phyloP scores from a whole-genome alignment of 176 grass and related monocot genomes.

The Urochloa ruziziensis region DNA sequence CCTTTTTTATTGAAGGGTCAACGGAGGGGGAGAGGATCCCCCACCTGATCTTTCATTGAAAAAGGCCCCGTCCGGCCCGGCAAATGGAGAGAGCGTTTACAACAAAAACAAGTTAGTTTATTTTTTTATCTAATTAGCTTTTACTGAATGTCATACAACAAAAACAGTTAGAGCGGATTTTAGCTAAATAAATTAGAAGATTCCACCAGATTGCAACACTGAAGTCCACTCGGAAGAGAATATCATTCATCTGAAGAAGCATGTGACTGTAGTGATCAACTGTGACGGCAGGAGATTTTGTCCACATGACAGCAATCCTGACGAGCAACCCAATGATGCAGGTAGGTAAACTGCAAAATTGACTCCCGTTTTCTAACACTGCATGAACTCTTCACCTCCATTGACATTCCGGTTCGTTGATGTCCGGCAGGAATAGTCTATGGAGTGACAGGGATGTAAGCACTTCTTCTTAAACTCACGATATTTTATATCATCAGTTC shows the following conservation, averaged over 20 bases:
- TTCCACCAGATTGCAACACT: not conserved
- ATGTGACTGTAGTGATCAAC: not conserved
- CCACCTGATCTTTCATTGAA: no score
- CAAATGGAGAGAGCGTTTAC: no score
- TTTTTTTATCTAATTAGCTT: no score
- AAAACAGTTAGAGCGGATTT: not conserved
- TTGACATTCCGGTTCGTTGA: constrained; percentile 31
- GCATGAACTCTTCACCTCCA: not conserved
- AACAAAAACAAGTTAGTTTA: no score
- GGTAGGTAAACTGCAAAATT: constrained; percentile 20
- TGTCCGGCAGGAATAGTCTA: constrained; percentile 3
- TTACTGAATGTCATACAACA: no score
- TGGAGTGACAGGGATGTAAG: not conserved
- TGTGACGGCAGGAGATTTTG: not conserved
- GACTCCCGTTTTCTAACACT: not conserved
- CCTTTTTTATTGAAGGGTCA: no score
- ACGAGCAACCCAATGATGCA: not conserved
- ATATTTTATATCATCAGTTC: constrained; percentile 18
- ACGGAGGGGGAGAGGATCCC: no score
- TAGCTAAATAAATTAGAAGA: not conserved
- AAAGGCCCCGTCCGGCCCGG: no score
- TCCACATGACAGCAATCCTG: not conserved
- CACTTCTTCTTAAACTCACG: not conserved
- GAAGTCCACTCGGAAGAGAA: not conserved
- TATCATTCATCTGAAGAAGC: not conserved